Percentiles rank a stretch among this genome's conserved stretches.
These are phyloP conservation scores for Russula dissimulans DNA, from an alignment of 768 basidiomycete genomes.

Conservation along the genomic window DNA sequence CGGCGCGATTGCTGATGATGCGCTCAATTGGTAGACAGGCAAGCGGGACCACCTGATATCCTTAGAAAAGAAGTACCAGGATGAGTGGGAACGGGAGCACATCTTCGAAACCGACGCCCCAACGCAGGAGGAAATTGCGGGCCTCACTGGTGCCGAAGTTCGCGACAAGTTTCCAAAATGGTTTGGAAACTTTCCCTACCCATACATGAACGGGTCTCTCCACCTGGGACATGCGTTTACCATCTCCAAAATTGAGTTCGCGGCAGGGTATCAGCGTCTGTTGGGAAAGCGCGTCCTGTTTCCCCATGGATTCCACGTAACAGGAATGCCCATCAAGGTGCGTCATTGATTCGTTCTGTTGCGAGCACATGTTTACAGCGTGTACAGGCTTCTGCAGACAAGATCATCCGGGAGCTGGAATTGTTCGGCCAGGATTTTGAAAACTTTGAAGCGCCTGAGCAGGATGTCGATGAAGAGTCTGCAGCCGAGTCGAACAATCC, in stretches of 20 bases:
- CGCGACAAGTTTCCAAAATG: slow-evolving; percentile 83
- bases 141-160: slow-evolving; percentile 56
- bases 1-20: neutral
- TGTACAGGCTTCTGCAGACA: slow-evolving; percentile 85
- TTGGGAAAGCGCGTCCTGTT: slow-evolving; percentile 90
- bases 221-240: slow-evolving; percentile 98
- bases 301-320: slow-evolving; percentile 97
- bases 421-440: slow-evolving; percentile 90
- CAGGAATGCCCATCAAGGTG: slow-evolving; percentile 99
- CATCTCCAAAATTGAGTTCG: slow-evolving; percentile 96
- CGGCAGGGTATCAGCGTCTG: slow-evolving; percentile 91
- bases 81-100: slow-evolving; percentile 64
- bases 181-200: slow-evolving; percentile 94
- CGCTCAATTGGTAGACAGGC: slow-evolving; percentile 54
- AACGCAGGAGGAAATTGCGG: slow-evolving; percentile 49
- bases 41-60: slow-evolving; percentile 84
- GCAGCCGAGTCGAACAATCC: slow-evolving; percentile 36
- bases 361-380: neutral
- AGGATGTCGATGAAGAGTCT: slow-evolving; percentile 35
- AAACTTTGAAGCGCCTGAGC: slow-evolving; percentile 43
- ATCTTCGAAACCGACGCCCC: slow-evolving; percentile 86
- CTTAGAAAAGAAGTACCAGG: slow-evolving; percentile 80
- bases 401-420: slow-evolving; percentile 94
- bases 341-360: slow-evolving; percentile 20
- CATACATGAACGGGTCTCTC: slow-evolving; percentile 97